Base-by-base conservation (phyloP, 1,284 basidiomycete genomes). In the Ganoderma lucidum region DNA sequence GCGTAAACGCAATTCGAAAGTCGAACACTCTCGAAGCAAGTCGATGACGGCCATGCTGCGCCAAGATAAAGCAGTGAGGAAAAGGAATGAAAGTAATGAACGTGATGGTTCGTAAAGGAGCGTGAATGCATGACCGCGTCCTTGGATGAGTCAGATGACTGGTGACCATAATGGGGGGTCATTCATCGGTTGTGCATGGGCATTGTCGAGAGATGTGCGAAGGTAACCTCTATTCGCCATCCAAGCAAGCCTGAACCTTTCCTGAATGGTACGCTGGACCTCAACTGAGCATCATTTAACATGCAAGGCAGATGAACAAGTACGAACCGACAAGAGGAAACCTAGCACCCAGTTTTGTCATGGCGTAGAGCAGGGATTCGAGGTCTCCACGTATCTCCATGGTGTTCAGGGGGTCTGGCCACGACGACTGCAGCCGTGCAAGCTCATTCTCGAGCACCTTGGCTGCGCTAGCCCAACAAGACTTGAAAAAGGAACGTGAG, bases 401-500 rank as follows among this genome's bases (percentile, higher is more conserved):
- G 63, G 84, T 85, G 76, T 84, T 86, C 74, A 87, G 80, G 53
- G 87, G 83, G 55, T 73, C 72, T 42, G 87, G 86, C 90, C 89
- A 91, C 35, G 87, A 83, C 32, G 85, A 79, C 75, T 89, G 88
- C 70, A 88, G 81, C 71, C 86, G 80, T 69, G 86, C 83, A 32
- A 91, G 83, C 77, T 93, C 90, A 61, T 87, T 84, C 67, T 90
- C 84, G 66, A 93, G 80, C 14, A 88, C 87, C 75, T 91, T 89
- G 64, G 90, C 88, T 32, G 86, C 88, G 64, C 83, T 84, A 19
- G 88, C 88, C 91, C 91, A 93, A 75, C 91, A 93, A 19, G 88
- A 86, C 91, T 93, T 70, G 60, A 63, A 63, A 70, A 60, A 41
- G 63, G 62, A 2, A 19, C n/a, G 56, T 73, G 30, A 67, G 67